A percentile compares a stretch with the other conserved stretches of the same genome.
These are phyloP conservation scores for Backusella macrospora DNA, from an alignment of 192 early-diverging fungal genomes.

Conservation along the genomic window DNA sequence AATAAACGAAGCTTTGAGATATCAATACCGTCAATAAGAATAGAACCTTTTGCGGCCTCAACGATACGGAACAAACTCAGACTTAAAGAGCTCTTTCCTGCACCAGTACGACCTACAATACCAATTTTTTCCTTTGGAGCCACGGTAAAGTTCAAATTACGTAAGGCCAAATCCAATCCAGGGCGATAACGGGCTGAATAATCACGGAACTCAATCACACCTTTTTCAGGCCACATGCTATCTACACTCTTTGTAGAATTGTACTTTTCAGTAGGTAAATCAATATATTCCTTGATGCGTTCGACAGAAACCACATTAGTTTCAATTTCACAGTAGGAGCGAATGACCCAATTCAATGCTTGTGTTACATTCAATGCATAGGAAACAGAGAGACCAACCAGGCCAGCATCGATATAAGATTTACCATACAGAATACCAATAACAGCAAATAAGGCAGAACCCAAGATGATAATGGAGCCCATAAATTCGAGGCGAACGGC, in stretches of 20 bases:
- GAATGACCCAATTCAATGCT: constrained; percentile 86
- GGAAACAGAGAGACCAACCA: constrained; percentile 63
- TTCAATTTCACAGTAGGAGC: constrained; percentile 89
- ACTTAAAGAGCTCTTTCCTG: constrained; percentile 69
- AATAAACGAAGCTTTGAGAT: constrained; percentile 51
- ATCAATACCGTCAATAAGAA: constrained; percentile 65
- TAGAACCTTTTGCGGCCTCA: constrained; percentile 60
- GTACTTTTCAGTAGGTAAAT: constrained; percentile 79
- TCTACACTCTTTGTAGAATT: constrained; percentile 62
- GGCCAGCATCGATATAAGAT: constrained; percentile 63
- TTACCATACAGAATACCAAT: constrained; percentile 57
- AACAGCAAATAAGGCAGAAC: constrained; percentile 78
- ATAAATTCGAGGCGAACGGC: constrained; percentile 81
- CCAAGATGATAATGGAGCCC: constrained; percentile 78
- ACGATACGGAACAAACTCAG: constrained; percentile 71
- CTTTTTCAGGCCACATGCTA: constrained; percentile 79
- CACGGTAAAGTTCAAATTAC: constrained; percentile 48
- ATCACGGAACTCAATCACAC: constrained; percentile 73
- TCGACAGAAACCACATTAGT: constrained; percentile 75
- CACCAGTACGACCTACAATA: constrained; percentile 69
- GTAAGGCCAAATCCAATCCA: constrained; percentile 80
- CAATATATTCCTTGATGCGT: constrained; percentile 82
- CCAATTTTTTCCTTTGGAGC: constrained; percentile 59
- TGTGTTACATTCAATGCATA: constrained; percentile 81
- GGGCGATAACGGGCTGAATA: constrained; percentile 85